These are phyloP conservation scores for Sporothrix brunneoviolacea DNA, from an alignment of 2,329 filamentous ascomycete species.

Conservation along the genomic window DNA sequence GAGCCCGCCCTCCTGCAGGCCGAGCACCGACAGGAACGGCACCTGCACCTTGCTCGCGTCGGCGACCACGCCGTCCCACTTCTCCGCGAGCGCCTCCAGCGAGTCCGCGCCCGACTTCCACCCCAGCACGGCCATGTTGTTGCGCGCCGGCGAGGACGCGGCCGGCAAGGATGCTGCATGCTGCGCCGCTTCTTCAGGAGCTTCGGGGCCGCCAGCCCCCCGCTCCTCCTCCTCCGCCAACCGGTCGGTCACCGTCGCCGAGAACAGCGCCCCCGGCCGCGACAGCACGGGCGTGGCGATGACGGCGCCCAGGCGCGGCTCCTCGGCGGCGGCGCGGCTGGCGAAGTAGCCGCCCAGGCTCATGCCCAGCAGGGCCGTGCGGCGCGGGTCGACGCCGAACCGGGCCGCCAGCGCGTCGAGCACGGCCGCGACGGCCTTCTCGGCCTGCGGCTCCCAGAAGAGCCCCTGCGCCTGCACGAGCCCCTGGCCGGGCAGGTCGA, in stretches of 20 bases:
- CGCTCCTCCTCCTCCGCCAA: no score
- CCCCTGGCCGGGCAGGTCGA: background rate
- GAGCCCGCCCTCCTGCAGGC: background rate
- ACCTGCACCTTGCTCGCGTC: background rate
- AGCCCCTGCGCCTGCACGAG: background rate
- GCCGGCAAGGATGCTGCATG: background rate
- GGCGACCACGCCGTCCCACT: background rate
- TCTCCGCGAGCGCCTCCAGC: background rate
- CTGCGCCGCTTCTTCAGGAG: no score
- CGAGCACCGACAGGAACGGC: background rate
- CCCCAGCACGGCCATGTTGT: background rate
- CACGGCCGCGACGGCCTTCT: background rate
- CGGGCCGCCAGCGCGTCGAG: background rate
- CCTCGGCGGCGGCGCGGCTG: background rate
- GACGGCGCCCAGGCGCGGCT: background rate
- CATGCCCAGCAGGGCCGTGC: background rate
- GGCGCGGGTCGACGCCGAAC: background rate
- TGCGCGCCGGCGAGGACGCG: no score
- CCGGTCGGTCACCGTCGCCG: no score
- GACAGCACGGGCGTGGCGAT: background rate
- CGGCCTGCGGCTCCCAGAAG: background rate
- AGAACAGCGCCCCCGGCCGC: background rate
- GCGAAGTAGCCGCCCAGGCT: background rate
- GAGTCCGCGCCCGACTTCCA: background rate
- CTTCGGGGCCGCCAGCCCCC: no score